Conservation (phyloP, 345 rosid species). For the Mallotus nudiflorus region DNA sequence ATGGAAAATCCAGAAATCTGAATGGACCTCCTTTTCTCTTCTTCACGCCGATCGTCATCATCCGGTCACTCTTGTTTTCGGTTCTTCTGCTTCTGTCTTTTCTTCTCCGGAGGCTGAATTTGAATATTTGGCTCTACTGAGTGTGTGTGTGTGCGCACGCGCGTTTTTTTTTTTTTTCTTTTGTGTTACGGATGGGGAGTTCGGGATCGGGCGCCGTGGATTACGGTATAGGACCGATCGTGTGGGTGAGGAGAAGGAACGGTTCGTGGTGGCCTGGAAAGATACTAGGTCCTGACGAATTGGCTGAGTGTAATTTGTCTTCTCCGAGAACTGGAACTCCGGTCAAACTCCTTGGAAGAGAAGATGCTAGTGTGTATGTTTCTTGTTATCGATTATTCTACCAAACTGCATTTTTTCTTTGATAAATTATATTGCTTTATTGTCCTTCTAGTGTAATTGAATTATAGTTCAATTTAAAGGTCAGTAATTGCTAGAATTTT, state of each 20-base stretch:
- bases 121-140: not conserved
- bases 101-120: slow-evolving; percentile 46
- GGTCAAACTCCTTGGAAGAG: slow-evolving; percentile 97
- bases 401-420: not conserved
- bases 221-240: slow-evolving; percentile 59
- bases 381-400: not conserved
- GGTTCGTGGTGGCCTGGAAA: slow-evolving; percentile 99
- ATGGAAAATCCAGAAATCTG: slow-evolving; percentile 54
- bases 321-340: slow-evolving; percentile 98
- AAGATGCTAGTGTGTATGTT: slow-evolving; percentile 98
- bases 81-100: slow-evolving; percentile 42
- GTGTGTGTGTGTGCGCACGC: not conserved
- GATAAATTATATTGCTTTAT: not conserved
- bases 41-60: slow-evolving; percentile 36
- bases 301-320: slow-evolving; percentile 64
- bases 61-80: slow-evolving; percentile 28
- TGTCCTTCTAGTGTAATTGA: too few species aligned
- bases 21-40: slow-evolving; percentile 50
- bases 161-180: not conserved
- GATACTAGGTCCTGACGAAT: slow-evolving; percentile 82
- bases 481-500: too few species aligned
- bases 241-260: slow-evolving; percentile 96
- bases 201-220: slow-evolving; percentile 48
- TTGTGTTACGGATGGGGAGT: slow-evolving; percentile 44
- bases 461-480: too few species aligned